A percentile compares a stretch with the other conserved stretches of the same genome.
These are phyloP conservation scores for Drechslerella coelobrocha DNA, from an alignment of 2,329 filamentous ascomycete genomes.

Conservation along the genomic window DNA sequence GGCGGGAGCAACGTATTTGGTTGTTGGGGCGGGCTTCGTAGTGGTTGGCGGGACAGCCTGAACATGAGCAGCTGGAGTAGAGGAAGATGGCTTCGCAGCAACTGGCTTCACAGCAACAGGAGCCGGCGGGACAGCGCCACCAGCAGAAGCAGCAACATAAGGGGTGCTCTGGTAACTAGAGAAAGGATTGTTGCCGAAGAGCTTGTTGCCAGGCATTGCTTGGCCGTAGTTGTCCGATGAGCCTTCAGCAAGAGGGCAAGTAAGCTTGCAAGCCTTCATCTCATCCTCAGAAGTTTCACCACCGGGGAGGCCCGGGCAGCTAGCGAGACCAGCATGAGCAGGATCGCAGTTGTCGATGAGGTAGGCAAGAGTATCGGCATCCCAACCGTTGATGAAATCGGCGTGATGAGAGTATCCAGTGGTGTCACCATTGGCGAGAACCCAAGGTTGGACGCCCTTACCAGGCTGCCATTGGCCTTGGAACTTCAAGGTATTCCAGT, in stretches of 20 bases:
- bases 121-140: slow-evolving; percentile 8
- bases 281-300: slow-evolving; percentile 39
- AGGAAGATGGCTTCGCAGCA: neutral
- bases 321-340: slow-evolving; percentile 27
- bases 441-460: slow-evolving; percentile 68
- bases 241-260: slow-evolving; percentile 37
- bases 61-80: too few species aligned
- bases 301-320: slow-evolving; percentile 38
- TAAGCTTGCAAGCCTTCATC: slow-evolving; percentile 49
- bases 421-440: slow-evolving; percentile 78
- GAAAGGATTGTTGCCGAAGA: slow-evolving; percentile 43
- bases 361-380: slow-evolving; percentile 58
- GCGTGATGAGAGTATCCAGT: slow-evolving; percentile 67
- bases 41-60: neutral
- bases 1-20: slow-evolving; percentile 7
- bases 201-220: slow-evolving; percentile 45
- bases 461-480: slow-evolving; percentile 64
- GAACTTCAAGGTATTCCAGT: slow-evolving; percentile 71
- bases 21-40: slow-evolving; percentile 5
- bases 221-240: slow-evolving; percentile 25
- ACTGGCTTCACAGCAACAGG: slow-evolving; percentile 12
- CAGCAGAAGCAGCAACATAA: slow-evolving; percentile 26
- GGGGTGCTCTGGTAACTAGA: slow-evolving; percentile 25
- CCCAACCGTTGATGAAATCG: slow-evolving; percentile 64
- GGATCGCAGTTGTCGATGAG: slow-evolving; percentile 56